Evolutionary conservation across 1,284 basidiomycete genomes (phyloP).

Genomic region (Microbotryum saponariae): DNA sequence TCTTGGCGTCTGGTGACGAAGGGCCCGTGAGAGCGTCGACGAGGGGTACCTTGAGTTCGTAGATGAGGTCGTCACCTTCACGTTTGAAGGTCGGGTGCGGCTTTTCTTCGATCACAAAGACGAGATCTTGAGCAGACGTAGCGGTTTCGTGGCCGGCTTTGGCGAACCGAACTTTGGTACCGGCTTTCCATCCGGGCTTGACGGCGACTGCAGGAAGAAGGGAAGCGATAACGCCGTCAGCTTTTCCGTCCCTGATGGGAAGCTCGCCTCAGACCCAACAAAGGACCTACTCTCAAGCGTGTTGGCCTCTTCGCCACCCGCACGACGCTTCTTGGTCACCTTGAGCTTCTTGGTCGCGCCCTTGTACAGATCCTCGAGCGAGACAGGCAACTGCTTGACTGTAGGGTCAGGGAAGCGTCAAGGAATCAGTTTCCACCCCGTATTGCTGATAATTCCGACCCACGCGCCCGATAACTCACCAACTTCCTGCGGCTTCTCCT

Average conservation of each 20-base stretch:
- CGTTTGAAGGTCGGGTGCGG: constrained; percentile 66
- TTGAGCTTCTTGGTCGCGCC: constrained; percentile 86
- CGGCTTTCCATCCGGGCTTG: constrained; percentile 58
- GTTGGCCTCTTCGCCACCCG: constrained; percentile 77
- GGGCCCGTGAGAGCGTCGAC: constrained; percentile 70
- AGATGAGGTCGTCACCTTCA: constrained; percentile 69
- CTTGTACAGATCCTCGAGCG: constrained; percentile 82
- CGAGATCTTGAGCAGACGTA: constrained; percentile 63
- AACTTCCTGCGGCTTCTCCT: not conserved
- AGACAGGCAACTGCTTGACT: constrained; percentile 68
- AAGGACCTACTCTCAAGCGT: constrained; percentile 49
- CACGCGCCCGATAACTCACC: not conserved
- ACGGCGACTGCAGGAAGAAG: constrained; percentile 50
- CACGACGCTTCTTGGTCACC: constrained; percentile 64
- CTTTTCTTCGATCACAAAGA: constrained; percentile 82
- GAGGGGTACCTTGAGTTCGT: constrained; percentile 59
- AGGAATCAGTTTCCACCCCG: not conserved
- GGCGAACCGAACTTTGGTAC: constrained; percentile 85
- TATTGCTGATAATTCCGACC: no score
- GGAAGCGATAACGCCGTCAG: not conserved
- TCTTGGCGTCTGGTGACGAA: constrained; percentile 34
- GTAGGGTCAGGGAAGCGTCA: not conserved
- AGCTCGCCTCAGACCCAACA: not conserved
- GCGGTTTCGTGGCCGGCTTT: constrained; percentile 74
- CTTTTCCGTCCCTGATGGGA: not conserved